Evolutionary conservation across 73 alveolate genomes (phyloP).

Genomic region (Stentor roeselii): DNA sequence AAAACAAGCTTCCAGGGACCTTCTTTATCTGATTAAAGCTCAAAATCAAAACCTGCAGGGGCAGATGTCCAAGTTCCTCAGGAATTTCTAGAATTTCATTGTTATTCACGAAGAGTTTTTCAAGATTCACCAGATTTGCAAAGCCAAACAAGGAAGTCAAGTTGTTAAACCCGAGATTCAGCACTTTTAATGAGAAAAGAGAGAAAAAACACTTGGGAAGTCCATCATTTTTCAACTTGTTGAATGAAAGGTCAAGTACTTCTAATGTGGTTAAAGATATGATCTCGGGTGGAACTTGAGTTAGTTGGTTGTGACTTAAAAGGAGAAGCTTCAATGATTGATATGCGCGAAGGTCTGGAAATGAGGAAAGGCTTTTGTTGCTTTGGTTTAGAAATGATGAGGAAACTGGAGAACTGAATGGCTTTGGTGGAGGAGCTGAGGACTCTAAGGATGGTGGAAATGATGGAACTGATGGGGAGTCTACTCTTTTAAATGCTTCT

Average conservation of each 20-base stretch:
- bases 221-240: slow-evolving; percentile 4
- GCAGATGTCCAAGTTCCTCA: slow-evolving; percentile 3
- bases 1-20: no score
- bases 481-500: slow-evolving; percentile 23
- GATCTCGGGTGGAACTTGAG: neutral
- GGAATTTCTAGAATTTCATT: slow-evolving; percentile 7
- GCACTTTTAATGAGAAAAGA: neutral
- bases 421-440: neutral
- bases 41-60: no score
- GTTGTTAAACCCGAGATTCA: neutral
- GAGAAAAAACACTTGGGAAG: neutral
- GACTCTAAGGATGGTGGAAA: neutral
- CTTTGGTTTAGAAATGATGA: neutral
- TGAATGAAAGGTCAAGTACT: neutral
- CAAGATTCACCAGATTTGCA: neutral
- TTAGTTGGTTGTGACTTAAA: neutral
- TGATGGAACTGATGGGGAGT: neutral
- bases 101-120: slow-evolving; percentile 5
- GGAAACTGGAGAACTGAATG: neutral
- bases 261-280: neutral
- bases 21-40: no score
- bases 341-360: neutral
- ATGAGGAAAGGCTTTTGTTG: neutral
- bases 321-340: neutral
- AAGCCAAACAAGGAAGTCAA: neutral